Base-by-base conservation (phyloP, 257 asterid species). In the Nicotiana attenuata region DNA sequence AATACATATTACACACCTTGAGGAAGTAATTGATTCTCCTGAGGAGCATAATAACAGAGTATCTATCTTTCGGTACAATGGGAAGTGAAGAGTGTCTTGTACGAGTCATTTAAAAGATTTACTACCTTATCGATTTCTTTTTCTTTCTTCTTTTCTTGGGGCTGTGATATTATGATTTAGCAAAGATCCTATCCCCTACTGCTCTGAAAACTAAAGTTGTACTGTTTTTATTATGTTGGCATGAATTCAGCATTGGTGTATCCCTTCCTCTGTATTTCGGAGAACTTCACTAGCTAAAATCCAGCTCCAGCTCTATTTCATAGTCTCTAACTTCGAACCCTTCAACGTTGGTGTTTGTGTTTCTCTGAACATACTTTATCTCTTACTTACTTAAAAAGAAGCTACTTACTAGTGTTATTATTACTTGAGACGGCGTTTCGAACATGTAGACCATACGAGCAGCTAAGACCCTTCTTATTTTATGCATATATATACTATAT, bases 1-100 rank as follows among this genome's bases (percentile, higher is more conserved):
- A 93, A 84, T 93, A 93, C 91, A 90, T 91, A 77, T 33, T 93
- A 85, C 90, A 90, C 28, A 81, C 92, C 81, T 84, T 92, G 90
- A 92, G 91, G 91, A 88, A 86, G 83, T 91, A 81, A 85, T 11
- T 76, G 7, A 66, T 65, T 65, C 45, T 28, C n/a, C 22, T 65
- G 20, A 14, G 11, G 20, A 69, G 45, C 4, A 73, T 15, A 47
- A 50, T 22, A 24, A 24, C 61, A 15, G 63, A 47, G 8, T 73
- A 73, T 73, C 41, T 24, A 15, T 24, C 15, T 24, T 15, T 24
- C 7, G 24, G 41, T 50, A 47, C 38, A 71, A 45, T 22, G 3
- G 60, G 60, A 71, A 20, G 24, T 13, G 38, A 45, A 71, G 22
- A 71, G 14, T 3, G 15, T 20, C 7, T 4, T 14, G 24, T 31